Conservation (phyloP, 1,284 basidiomycete species). For the Ganoderma lucidum region DNA sequence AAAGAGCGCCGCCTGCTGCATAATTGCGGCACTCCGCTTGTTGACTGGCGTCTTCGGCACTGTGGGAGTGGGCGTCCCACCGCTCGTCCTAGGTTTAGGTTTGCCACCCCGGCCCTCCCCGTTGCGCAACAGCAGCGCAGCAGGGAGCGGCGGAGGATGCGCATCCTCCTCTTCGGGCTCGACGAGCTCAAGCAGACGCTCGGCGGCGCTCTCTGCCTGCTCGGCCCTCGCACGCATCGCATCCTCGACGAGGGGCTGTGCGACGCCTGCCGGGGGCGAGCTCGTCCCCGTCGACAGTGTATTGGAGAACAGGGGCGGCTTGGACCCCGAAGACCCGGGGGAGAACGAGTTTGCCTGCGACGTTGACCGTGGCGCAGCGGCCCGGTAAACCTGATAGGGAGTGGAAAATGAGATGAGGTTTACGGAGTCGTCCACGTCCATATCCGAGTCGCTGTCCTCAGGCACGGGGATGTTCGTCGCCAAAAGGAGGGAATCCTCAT, state of each 20-base stretch:
- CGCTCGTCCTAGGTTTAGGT: constrained; percentile 50
- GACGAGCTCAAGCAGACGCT: constrained; percentile 80
- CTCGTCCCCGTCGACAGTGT: constrained; percentile 56
- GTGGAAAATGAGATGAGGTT: constrained; percentile 78
- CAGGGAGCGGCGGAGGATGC: constrained; percentile 60
- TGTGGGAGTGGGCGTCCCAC: constrained; percentile 31
- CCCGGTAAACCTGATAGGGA: constrained; percentile 62
- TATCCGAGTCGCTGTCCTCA: constrained; percentile 74
- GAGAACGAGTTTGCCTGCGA: constrained; percentile 50
- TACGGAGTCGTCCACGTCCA: constrained; percentile 57
- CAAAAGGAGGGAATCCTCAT: constrained; percentile 72
- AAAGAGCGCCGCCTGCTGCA: constrained; percentile 81
- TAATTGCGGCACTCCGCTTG: constrained; percentile 51
- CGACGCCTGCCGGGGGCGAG: constrained; percentile 45
- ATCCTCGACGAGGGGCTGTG: constrained; percentile 78
- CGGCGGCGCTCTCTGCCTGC: constrained; percentile 89
- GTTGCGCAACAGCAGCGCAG: constrained; percentile 59
- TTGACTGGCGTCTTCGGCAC: constrained; percentile 67
- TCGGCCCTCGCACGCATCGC: constrained; percentile 84
- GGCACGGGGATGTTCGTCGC: constrained; percentile 77
- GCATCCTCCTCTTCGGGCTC: constrained; percentile 72
- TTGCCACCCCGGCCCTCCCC: constrained; percentile 38
- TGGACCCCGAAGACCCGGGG: constrained; percentile 60
- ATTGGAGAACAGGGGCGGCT: constrained; percentile 59
- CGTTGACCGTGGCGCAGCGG: constrained; percentile 33